phyloP scores from a whole-genome alignment of 805 yeast species.

The Vanderwaltozyma yarrowii region DNA sequence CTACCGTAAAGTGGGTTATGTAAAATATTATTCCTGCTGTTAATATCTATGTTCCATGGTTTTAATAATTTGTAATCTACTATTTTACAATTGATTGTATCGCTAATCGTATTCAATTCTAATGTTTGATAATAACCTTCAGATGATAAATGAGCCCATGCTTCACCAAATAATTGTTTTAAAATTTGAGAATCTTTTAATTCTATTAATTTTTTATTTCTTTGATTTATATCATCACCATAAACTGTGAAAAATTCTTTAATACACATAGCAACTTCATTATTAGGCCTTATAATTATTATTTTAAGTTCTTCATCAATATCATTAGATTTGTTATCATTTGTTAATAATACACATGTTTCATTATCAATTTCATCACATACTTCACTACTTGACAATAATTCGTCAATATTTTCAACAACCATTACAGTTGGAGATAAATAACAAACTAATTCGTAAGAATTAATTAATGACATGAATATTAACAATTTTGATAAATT shows the following conservation, averaged over 20 bases:
- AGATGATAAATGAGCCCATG: slow-evolving; percentile 24
- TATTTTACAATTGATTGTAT: slow-evolving; percentile 9
- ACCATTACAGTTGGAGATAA: slow-evolving; percentile 24
- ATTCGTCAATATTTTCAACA: slow-evolving; percentile 23
- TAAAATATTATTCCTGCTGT: not conserved
- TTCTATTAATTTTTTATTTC: slow-evolving; percentile 7
- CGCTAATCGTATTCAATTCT: not conserved
- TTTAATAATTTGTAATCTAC: slow-evolving; percentile 14
- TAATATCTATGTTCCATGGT: slow-evolving; percentile 19
- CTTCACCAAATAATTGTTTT: slow-evolving; percentile 21
- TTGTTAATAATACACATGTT: slow-evolving; percentile 27
- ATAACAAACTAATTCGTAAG: slow-evolving; percentile 24
- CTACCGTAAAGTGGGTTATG: slow-evolving; percentile 3
- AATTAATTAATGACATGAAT: slow-evolving; percentile 14
- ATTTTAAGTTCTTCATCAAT: slow-evolving; percentile 8
- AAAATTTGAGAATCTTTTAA: slow-evolving; percentile 18
- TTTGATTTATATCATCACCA: slow-evolving; percentile 11
- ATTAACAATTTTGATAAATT: slow-evolving; percentile 9
- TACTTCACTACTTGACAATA: slow-evolving; percentile 17
- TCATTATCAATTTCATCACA: slow-evolving; percentile 27
- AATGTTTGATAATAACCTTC: slow-evolving; percentile 12
- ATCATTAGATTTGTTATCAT: slow-evolving; percentile 4
- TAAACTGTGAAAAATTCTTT: slow-evolving; percentile 26
- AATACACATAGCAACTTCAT: slow-evolving; percentile 25
- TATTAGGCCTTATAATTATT: slow-evolving; percentile 21